These are phyloP conservation scores for Sarocladium kiliense DNA, from an alignment of 2,329 filamentous ascomycete genomes.

Conservation along the genomic window DNA sequence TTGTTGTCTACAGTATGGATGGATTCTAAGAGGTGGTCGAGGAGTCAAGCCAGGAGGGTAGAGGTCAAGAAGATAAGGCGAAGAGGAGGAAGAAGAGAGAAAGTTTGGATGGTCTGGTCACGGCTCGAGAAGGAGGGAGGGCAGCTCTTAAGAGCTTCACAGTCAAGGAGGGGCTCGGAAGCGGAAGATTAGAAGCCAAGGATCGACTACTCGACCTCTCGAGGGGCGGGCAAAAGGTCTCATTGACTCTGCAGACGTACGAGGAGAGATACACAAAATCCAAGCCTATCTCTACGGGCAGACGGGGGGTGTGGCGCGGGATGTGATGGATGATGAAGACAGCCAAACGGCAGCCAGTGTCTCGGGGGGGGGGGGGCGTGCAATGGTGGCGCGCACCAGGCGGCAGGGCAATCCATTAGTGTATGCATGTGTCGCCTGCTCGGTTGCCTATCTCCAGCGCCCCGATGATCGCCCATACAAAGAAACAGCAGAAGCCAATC, in stretches of 20 bases:
- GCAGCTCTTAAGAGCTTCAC: conserved; percentile 5
- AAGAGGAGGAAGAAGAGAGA: background rate
- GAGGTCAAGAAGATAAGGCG: background rate
- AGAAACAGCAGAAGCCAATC: no score
- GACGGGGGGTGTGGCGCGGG: background rate
- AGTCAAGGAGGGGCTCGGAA: background rate
- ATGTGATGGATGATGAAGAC: background rate
- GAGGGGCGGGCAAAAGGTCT: background rate
- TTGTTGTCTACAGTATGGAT: background rate
- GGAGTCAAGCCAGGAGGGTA: background rate
- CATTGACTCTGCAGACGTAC: background rate
- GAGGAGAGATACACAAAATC: background rate
- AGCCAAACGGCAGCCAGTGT: background rate
- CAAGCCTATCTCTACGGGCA: background rate
- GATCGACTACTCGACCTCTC: background rate
- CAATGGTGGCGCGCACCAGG: background rate
- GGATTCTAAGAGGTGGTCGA: background rate
- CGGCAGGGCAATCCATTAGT: background rate
- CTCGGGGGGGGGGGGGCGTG: background rate
- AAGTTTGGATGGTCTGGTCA: background rate
- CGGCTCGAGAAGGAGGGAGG: conserved; percentile 1
- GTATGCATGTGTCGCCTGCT: background rate
- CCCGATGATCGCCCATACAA: background rate
- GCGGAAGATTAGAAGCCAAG: background rate
- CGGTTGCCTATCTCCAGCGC: background rate